These are phyloP conservation scores for Psilocybe cyanescens DNA, from an alignment of 768 basidiomycete species.

Conservation along the genomic window DNA sequence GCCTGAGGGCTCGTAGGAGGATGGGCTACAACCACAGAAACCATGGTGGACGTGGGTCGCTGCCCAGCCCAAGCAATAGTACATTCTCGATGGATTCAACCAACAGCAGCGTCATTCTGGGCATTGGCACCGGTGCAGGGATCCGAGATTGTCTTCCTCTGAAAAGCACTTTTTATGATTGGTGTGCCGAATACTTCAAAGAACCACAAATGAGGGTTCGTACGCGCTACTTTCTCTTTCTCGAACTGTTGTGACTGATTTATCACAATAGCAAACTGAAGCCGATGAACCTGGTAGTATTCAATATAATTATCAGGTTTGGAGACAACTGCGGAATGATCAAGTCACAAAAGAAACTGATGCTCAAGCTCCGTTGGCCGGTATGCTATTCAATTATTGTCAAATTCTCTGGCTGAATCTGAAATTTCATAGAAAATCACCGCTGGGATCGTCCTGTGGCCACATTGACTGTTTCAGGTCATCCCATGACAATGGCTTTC, in stretches of 20 bases:
- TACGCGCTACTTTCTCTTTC: not conserved
- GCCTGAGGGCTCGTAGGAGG: constrained; percentile 72
- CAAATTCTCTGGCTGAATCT: constrained; percentile 3
- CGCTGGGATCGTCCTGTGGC: constrained; percentile 78
- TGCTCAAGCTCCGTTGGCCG: constrained; percentile 71
- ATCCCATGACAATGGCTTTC: constrained; percentile 81
- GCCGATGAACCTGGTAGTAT: constrained; percentile 94
- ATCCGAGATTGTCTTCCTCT: constrained; percentile 87
- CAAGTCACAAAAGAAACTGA: constrained; percentile 71
- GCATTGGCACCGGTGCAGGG: constrained; percentile 78
- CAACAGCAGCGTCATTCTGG: constrained; percentile 70
- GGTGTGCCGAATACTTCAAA: constrained; percentile 96
- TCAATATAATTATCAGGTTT: constrained; percentile 93
- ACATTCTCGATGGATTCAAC: constrained; percentile 78
- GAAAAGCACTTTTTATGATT: constrained; percentile 92
- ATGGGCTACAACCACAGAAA: constrained; percentile 39
- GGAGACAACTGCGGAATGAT: constrained; percentile 92
- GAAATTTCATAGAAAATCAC: constrained; percentile 46
- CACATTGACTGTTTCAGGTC: constrained; percentile 58
- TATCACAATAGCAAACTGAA: constrained; percentile 75
- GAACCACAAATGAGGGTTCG: constrained; percentile 98
- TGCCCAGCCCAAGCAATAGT: constrained; percentile 75
- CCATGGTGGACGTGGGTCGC: constrained; percentile 39
- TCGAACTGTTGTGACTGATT: not conserved
- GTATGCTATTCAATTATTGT: constrained; percentile 44